Percentiles rank a stretch among this genome's conserved stretches.
Conservation (phyloP, 2,329 filamentous ascomycete genomes). For the Fusarium austroafricanum region DNA sequence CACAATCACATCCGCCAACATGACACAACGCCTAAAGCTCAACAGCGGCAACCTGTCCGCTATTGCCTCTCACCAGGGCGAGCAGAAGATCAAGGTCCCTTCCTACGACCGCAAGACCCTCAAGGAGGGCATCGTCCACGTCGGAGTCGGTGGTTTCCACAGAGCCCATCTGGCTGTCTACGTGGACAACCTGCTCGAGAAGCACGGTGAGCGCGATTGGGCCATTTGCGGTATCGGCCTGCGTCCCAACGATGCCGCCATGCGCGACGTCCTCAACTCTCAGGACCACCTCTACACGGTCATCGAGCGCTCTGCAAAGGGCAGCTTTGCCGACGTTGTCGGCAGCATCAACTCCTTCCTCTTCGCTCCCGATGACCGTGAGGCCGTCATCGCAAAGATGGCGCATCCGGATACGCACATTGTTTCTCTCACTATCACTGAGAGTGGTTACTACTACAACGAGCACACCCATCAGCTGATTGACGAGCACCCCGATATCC, state of each 20-base stretch:
- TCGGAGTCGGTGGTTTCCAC: constrained; percentile 67
- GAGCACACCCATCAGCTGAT: constrained; percentile 67
- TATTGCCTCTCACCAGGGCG: constrained; percentile 40
- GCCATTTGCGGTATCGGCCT: constrained; percentile 65
- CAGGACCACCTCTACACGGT: constrained; percentile 66
- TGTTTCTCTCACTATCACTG: constrained; percentile 66
- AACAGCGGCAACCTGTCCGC: constrained; percentile 41
- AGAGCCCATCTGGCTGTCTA: constrained; percentile 65
- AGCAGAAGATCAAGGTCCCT: constrained; percentile 48
- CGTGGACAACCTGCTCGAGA: constrained; percentile 60
- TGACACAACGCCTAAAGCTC: constrained; percentile 45
- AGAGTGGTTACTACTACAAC: constrained; percentile 68
- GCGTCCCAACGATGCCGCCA: constrained; percentile 61
- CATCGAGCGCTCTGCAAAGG: constrained; percentile 64
- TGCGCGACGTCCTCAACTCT: constrained; percentile 61
- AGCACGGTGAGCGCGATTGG: constrained; percentile 58
- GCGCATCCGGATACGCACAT: constrained; percentile 65
- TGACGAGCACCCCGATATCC: constrained; percentile 61
- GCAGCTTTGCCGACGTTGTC: constrained; percentile 60
- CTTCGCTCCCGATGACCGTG: constrained; percentile 62
- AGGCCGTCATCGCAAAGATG: constrained; percentile 66
- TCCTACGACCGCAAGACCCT: constrained; percentile 58
- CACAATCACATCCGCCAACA: constrained; percentile 7
- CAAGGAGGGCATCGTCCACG: constrained; percentile 66
- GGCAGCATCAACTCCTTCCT: constrained; percentile 66